Base-by-base conservation (phyloP, 2,329 filamentous ascomycete genomes). In the Aspergillus sclerotialis region DNA sequence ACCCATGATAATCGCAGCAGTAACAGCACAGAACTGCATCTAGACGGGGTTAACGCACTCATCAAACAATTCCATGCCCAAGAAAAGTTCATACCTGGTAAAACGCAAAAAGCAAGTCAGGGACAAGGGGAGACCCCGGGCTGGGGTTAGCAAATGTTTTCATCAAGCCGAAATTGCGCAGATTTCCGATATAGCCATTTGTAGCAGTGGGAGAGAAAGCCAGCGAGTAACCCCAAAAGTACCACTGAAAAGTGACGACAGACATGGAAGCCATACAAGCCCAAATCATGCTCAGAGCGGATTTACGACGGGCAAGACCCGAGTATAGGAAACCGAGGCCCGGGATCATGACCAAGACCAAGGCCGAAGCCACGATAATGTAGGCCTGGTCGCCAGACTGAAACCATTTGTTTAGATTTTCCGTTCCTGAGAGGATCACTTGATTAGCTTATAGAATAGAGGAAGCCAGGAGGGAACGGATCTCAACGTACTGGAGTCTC, bases 321-420 rank as follows among this genome's bases (percentile, higher is more conserved):
- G 90, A 95, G 70, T 98, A 98, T 46, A 98, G 79, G 67, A 98
- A 95, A 36, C 87, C 89, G 52, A 98, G 89, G 52, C 92, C 92
- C 18, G 92, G 92, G 18, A 96, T 74, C 92, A 96, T 98, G 66
- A 95, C 69, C 68, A 96, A 68, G 46, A 96, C 90, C 82, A 96
- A 94, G 60, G 85, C 89, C 41, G 89, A 78, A 40, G 84, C 75
- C 52, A 96, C 65, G 62, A 96, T 74, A 64, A 96, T 96, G 70
- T 85, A 96, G 59, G 89, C 86, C 68, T 89, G 83, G 65, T 98
- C 92, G 55, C 92, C 92, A 5, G 87, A 72, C 49, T 85, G 75
- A 67, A 83, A 96, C 86, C 88, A 94, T 78, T 93, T 87, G 73
- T 96, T 96, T 59, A 95, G 65, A 67, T 96, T 95, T 56, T 86